These are phyloP conservation scores for Suhomyces sp. DNA, from an alignment of 805 yeast genomes.

Conservation along the genomic window DNA sequence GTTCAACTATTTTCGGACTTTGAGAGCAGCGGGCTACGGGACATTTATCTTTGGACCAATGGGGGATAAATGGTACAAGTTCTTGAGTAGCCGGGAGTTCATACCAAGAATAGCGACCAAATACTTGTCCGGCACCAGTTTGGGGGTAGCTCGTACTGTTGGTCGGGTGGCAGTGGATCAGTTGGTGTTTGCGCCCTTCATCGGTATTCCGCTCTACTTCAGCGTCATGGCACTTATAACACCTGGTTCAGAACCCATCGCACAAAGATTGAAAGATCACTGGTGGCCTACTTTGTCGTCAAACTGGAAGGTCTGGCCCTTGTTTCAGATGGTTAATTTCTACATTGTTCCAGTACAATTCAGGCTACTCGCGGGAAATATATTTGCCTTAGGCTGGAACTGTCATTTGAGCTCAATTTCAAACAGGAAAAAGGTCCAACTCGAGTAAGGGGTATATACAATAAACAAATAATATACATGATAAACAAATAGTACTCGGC, in stretches of 20 bases:
- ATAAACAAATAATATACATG: neutral
- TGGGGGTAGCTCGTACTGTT: conserved; percentile 17
- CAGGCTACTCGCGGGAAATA: conserved; percentile 65
- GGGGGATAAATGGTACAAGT: conserved; percentile 67
- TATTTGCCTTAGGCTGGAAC: conserved; percentile 80
- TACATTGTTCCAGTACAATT: conserved; percentile 68
- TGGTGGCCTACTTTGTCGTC: conserved; percentile 66
- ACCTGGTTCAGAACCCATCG: conserved; percentile 34
- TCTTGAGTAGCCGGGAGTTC: conserved; percentile 25
- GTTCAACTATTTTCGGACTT: conserved; percentile 55
- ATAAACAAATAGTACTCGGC: neutral
- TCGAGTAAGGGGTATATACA: neutral
- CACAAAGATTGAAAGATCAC: conserved; percentile 46
- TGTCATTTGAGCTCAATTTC: conserved; percentile 60
- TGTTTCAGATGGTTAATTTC: conserved; percentile 77
- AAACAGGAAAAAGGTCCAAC: conserved; percentile 12
- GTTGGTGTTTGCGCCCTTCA: conserved; percentile 70
- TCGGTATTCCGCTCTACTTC: conserved; percentile 68
- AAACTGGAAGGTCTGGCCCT: conserved; percentile 91
- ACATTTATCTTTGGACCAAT: conserved; percentile 72
- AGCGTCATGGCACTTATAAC: conserved; percentile 67
- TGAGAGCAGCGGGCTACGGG: conserved; percentile 69
- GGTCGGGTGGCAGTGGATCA: conserved; percentile 69
- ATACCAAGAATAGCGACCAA: neutral
- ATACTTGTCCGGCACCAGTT: neutral